Evolutionary conservation across 208 protist genomes (phyloP).

Genomic region (Lotmaria passim): DNA sequence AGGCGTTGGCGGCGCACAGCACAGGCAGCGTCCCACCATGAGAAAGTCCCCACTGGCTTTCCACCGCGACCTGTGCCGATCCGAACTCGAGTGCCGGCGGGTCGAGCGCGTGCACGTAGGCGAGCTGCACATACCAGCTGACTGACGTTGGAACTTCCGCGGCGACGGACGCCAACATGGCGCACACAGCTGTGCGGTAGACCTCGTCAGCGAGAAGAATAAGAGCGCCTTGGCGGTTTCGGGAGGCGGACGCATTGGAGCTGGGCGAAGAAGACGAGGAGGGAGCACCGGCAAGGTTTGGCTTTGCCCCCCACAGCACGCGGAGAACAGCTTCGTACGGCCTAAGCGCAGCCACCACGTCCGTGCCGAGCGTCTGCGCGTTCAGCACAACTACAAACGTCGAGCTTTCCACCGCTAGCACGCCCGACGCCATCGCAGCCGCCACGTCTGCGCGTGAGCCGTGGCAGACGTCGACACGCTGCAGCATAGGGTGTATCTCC

Average conservation of each 20-base stretch:
- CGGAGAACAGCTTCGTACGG: slow-evolving; percentile 22
- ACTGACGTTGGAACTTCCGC: slow-evolving; percentile 12
- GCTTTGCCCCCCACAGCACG: slow-evolving; percentile 4
- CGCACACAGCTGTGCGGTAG: slow-evolving; percentile 20
- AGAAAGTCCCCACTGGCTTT: slow-evolving; percentile 5
- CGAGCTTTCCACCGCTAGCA: slow-evolving; percentile 9
- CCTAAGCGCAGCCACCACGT: slow-evolving; percentile 7
- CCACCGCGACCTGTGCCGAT: slow-evolving; percentile 30
- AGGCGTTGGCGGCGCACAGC: slow-evolving; percentile 61
- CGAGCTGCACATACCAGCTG: slow-evolving; percentile 34
- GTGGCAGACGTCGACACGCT: slow-evolving; percentile 17
- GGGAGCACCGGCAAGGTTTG: not conserved
- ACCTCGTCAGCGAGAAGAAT: slow-evolving; percentile 28
- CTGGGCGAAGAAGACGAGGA: not conserved
- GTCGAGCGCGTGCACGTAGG: slow-evolving; percentile 39
- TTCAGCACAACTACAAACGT: slow-evolving; percentile 35
- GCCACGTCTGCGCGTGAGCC: not conserved
- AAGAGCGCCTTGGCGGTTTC: slow-evolving; percentile 12
- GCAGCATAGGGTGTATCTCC: slow-evolving; percentile 31
- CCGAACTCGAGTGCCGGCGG: slow-evolving; percentile 64
- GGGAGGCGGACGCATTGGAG: not conserved
- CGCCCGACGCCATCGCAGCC: not conserved
- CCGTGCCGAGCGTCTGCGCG: slow-evolving; percentile 19
- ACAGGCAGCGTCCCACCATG: slow-evolving; percentile 38
- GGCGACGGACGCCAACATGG: slow-evolving; percentile 13